phyloP scores from a whole-genome alignment of 2,329 filamentous ascomycete genomes.

The Apiospora arundinis region DNA sequence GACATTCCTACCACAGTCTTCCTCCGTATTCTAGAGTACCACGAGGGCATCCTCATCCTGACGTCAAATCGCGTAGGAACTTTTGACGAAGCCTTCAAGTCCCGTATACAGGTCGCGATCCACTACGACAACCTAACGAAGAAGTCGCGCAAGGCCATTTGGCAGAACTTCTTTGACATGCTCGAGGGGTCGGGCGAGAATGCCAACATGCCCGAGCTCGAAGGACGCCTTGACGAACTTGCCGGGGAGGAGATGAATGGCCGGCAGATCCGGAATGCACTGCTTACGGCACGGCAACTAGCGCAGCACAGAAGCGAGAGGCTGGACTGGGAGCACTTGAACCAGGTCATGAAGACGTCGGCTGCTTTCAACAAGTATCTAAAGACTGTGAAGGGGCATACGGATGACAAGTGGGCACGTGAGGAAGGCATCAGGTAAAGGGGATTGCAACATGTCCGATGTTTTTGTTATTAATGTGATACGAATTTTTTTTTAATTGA shows the following conservation, averaged over 20 bases:
- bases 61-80: constrained; percentile 42
- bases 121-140: constrained; percentile 26
- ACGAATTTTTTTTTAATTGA: background rate
- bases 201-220: constrained; percentile 31
- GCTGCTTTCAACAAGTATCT: constrained; percentile 32
- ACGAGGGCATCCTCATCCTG: constrained; percentile 47
- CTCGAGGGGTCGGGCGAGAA: constrained; percentile 29
- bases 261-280: constrained; percentile 47
- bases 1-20: constrained; percentile 29
- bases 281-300: constrained; percentile 34
- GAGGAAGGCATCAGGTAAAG: constrained; percentile 17
- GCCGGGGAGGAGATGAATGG: constrained; percentile 45
- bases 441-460: background rate
- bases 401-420: constrained; percentile 29
- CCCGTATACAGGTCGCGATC: constrained; percentile 26
- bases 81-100: constrained; percentile 30
- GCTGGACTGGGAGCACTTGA: constrained; percentile 31
- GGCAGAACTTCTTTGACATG: constrained; percentile 28
- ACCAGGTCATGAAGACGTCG: constrained; percentile 30
- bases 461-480: background rate
- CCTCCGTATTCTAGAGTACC: constrained; percentile 46
- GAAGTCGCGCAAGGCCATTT: constrained; percentile 24
- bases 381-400: constrained; percentile 28
- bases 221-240: constrained; percentile 32
- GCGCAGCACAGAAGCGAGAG: constrained; percentile 27